Conservation (phyloP, 2,329 filamentous ascomycete genomes). For the Hypomyces rosellus region DNA sequence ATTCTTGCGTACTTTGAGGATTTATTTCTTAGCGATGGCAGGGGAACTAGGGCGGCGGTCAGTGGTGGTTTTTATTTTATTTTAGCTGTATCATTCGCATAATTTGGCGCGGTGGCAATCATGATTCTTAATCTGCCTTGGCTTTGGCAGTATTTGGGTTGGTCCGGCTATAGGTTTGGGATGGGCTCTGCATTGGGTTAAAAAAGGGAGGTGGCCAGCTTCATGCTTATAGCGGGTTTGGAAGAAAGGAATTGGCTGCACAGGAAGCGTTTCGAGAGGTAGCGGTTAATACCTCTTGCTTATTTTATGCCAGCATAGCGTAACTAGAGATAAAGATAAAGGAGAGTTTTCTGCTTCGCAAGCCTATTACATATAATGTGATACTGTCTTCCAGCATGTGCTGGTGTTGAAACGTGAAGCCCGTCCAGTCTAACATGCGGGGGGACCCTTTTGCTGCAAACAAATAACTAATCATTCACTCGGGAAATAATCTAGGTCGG, state of each 20-base stretch:
- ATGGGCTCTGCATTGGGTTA: not conserved
- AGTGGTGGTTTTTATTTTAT: not conserved
- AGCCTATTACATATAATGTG: too few relatives aligned
- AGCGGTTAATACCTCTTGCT: conserved; percentile 15
- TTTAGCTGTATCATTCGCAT: conserved; percentile 23
- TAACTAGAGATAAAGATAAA: conserved; percentile 7
- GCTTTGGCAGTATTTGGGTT: not conserved
- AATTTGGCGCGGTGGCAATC: conserved; percentile 21
- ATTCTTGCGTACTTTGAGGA: too few relatives aligned
- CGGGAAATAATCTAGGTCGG: too few relatives aligned
- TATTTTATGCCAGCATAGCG: conserved; percentile 16
- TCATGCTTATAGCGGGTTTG: not conserved
- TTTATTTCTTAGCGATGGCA: conserved; percentile 1
- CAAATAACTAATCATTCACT: too few relatives aligned
- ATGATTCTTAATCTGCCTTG: conserved; percentile 1
- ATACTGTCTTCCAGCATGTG: too few relatives aligned
- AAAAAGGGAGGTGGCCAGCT: not conserved
- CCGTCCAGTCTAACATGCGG: too few relatives aligned
- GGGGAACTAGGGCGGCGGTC: too few relatives aligned
- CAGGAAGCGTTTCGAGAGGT: conserved; percentile 4
- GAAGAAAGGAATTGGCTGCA: not conserved
- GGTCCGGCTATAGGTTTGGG: not conserved
- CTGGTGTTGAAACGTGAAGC: too few relatives aligned
- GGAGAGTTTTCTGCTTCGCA: conserved; percentile 5
- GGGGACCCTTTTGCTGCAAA: too few relatives aligned